phyloP scores from a whole-genome alignment of 306 rosid genomes.

The Trifolium pratense region DNA sequence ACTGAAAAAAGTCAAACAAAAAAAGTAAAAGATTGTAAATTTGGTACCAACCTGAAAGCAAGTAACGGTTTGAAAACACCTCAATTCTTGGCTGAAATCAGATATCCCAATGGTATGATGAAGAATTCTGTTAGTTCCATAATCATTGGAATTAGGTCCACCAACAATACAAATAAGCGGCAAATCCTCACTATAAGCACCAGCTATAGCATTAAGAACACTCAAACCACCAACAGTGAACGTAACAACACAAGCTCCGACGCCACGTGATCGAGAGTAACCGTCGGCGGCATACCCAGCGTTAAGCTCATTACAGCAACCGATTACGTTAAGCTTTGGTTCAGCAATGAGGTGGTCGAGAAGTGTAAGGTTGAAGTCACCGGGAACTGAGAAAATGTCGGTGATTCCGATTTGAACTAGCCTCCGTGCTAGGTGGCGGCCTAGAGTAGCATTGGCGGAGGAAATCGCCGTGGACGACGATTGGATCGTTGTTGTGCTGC shows the following conservation, averaged over 20 bases:
- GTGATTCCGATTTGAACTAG: constrained; percentile 76
- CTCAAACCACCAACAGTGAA: constrained; percentile 91
- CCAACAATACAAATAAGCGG: constrained; percentile 88
- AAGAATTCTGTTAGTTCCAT: constrained; percentile 68
- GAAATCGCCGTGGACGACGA: constrained; percentile 1
- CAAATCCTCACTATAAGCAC: constrained; percentile 84
- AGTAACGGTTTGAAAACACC: constrained; percentile 85
- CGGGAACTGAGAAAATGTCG: constrained; percentile 90
- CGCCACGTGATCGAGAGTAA: constrained; percentile 80
- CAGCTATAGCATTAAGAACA: constrained; percentile 83
- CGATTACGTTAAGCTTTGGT: constrained; percentile 62
- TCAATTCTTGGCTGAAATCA: constrained; percentile 79
- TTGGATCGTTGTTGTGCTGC: constrained; percentile 46
- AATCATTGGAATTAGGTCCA: constrained; percentile 88
- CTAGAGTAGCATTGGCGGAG: constrained; percentile 65
- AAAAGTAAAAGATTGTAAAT: neutral
- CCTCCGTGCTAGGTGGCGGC: constrained; percentile 88
- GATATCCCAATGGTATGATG: constrained; percentile 93
- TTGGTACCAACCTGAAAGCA: constrained; percentile 68
- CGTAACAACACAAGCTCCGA: constrained; percentile 90
- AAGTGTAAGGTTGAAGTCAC: constrained; percentile 83
- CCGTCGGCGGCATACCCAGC: constrained; percentile 98
- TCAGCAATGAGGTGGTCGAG: constrained; percentile 84
- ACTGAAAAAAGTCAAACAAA: too few relatives aligned
- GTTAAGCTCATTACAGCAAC: constrained; percentile 95